These are phyloP conservation scores for Phytopythium sindhum DNA, from an alignment of 352 stramenopile species.

Conservation along the genomic window DNA sequence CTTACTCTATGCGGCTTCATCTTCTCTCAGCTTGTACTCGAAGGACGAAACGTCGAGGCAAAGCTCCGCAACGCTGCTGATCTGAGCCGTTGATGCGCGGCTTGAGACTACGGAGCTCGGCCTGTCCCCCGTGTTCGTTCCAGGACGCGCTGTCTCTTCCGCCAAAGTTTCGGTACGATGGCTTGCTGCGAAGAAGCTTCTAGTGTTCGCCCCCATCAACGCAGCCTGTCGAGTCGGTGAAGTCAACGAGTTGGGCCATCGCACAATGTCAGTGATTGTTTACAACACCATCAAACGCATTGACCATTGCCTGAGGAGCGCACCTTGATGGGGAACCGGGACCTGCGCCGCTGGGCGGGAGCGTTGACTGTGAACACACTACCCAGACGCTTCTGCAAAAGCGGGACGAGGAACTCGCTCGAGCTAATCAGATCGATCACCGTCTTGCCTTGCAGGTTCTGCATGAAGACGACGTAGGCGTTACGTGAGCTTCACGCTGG, in stretches of 20 bases:
- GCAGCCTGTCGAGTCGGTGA: conserved; percentile 6
- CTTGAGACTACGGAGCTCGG: conserved; percentile 6
- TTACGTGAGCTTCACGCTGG: neutral
- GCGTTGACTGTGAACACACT: conserved; percentile 17
- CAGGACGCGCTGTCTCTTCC: neutral
- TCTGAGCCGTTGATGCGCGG: conserved; percentile 11
- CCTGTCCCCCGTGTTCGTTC: conserved; percentile 2
- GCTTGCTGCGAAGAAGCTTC: conserved; percentile 9
- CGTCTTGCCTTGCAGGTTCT: conserved; percentile 62
- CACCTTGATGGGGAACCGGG: conserved; percentile 23
- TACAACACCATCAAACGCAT: neutral
- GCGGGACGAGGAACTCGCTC: conserved; percentile 33
- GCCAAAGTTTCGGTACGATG: neutral
- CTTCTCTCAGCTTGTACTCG: conserved; percentile 32
- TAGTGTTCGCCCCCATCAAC: neutral
- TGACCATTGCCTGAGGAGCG: no score
- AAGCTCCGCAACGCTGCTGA: conserved; percentile 45
- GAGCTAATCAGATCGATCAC: conserved; percentile 43
- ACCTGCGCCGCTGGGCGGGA: conserved; percentile 24
- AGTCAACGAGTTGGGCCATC: neutral
- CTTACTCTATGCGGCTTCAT: conserved; percentile 1
- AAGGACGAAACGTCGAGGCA: conserved; percentile 60
- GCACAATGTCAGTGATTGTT: neutral
- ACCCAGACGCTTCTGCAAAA: conserved; percentile 48
- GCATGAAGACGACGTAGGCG: neutral